phyloP scores from a whole-genome alignment of 1,284 basidiomycete genomes.

The Moesziomyces parantarcticus region DNA sequence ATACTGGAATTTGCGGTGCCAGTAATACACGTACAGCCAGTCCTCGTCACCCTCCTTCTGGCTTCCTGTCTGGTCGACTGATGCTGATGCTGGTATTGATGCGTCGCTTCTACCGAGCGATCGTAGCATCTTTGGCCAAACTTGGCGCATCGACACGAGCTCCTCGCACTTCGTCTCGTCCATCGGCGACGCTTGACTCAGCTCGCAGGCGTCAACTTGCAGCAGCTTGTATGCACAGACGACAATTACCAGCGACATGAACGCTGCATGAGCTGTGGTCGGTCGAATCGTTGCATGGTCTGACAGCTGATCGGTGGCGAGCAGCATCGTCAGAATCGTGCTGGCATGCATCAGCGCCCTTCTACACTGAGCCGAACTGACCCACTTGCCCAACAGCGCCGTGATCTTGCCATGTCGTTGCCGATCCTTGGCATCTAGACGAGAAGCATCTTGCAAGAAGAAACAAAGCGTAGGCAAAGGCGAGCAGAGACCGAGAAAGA shows the following conservation, averaged over 20 bases:
- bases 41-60: not conserved
- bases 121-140: constrained; percentile 10
- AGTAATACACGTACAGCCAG: constrained; percentile 26
- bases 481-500: constrained; percentile 30
- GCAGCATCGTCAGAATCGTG: constrained; percentile 33
- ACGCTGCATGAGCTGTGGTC: constrained; percentile 28
- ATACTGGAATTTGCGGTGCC: constrained; percentile 35
- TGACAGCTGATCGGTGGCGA: not conserved
- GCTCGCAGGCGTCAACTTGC: not conserved
- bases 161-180: constrained; percentile 8
- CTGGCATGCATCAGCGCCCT: constrained; percentile 37
- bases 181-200: not conserved
- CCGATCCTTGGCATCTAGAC: not conserved
- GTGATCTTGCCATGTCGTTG: constrained; percentile 12
- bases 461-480: constrained; percentile 36
- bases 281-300: constrained; percentile 13
- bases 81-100: not conserved
- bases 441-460: constrained; percentile 15
- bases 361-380: constrained; percentile 20
- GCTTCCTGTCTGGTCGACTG: not conserved
- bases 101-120: not conserved
- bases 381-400: constrained; percentile 28
- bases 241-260: constrained; percentile 22
- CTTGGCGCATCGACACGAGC: constrained; percentile 12
- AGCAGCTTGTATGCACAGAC: constrained; percentile 14